phyloP scores from a whole-genome alignment of 495 filamentous ascomycete genomes.

The Cercophora scortea region DNA sequence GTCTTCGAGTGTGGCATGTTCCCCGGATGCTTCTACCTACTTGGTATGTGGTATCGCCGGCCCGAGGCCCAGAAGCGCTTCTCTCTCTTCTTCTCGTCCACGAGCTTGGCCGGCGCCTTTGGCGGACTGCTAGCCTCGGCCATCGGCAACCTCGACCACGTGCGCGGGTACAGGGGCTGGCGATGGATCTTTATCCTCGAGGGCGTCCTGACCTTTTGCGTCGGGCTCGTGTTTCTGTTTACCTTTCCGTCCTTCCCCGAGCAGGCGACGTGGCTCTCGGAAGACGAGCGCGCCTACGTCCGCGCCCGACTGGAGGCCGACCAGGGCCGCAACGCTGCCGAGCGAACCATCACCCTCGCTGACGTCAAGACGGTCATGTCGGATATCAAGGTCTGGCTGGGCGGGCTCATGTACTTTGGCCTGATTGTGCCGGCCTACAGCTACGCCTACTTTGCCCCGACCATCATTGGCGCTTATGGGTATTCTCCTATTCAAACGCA shows the following conservation, averaged over 20 bases:
- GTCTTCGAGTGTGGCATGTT: constrained; percentile 89
- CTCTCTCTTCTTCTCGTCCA: constrained; percentile 77
- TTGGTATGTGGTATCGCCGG: constrained; percentile 82
- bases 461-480: constrained; percentile 62
- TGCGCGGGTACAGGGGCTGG: constrained; percentile 72
- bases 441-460: constrained; percentile 62
- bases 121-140: constrained; percentile 75
- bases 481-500: constrained; percentile 68
- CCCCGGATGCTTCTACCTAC: constrained; percentile 74
- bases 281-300: constrained; percentile 71
- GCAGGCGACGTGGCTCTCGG: constrained; percentile 49
- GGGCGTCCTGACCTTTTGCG: constrained; percentile 62
- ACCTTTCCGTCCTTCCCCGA: constrained; percentile 64
- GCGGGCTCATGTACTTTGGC: constrained; percentile 84
- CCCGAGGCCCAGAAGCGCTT: constrained; percentile 82
- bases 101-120: constrained; percentile 78
- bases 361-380: constrained; percentile 70
- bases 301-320: constrained; percentile 66
- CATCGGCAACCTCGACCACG: constrained; percentile 72
- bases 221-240: constrained; percentile 73
- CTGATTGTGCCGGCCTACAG: constrained; percentile 83
- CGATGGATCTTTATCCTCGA: constrained; percentile 76
- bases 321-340: constrained; percentile 64
- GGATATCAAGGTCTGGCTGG: constrained; percentile 62
- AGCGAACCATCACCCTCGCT: constrained; percentile 51